Evolutionary conservation across 441 rosid species (phyloP).

Genomic region (Euphorbia schlechtendalii): DNA sequence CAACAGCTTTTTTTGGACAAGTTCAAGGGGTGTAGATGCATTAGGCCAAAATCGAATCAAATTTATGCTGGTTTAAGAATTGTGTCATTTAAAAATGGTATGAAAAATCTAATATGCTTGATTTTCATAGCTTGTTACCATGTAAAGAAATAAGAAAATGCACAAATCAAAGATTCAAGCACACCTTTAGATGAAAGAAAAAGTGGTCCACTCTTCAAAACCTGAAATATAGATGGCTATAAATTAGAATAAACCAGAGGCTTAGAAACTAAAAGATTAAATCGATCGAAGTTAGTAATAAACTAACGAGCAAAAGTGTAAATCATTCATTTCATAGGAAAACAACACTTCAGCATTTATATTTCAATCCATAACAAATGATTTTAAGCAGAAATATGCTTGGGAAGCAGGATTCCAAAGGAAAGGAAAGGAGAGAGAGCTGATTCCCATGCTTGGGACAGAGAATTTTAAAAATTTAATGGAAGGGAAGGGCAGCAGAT

Average conservation of each 20-base stretch:
- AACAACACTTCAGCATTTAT: background rate
- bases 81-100: background rate
- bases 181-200: slow-evolving; percentile 91
- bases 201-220: slow-evolving; percentile 90
- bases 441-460: too few relatives aligned
- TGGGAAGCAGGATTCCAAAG: too few relatives aligned
- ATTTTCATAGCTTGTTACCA: background rate
- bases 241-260: background rate
- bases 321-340: background rate
- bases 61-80: too few relatives aligned
- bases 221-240: slow-evolving; percentile 40
- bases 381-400: background rate
- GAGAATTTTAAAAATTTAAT: too few relatives aligned
- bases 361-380: background rate
- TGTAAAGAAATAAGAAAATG: background rate
- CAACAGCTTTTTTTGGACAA: too few relatives aligned
- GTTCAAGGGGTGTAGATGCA: too few relatives aligned
- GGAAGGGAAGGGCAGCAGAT: too few relatives aligned
- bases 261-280: background rate
- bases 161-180: slow-evolving; percentile 3
- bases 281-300: background rate
- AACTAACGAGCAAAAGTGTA: background rate
- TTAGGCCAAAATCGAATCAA: too few relatives aligned
- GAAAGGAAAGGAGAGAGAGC: too few relatives aligned
- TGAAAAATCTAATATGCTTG: background rate